phyloP scores from a whole-genome alignment of 116 monocot species.

The Iris pallida region DNA sequence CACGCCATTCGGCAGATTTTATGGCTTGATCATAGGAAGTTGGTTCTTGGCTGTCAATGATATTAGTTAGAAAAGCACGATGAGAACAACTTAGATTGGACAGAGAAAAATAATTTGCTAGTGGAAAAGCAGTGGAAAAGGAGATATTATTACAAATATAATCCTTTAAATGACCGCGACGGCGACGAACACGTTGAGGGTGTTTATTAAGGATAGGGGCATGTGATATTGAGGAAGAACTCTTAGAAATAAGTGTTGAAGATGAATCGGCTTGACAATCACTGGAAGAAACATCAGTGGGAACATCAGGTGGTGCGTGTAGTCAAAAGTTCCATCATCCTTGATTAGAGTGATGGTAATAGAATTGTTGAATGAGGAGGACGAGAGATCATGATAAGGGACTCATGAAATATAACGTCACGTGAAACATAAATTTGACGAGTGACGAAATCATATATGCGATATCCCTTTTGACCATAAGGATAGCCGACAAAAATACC shows the following conservation, averaged over 20 bases:
- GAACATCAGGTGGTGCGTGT: not conserved
- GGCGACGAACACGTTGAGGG: not conserved
- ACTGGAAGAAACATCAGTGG: too few relatives aligned
- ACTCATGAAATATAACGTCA: not conserved
- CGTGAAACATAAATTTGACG: too few relatives aligned
- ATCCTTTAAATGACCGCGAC: not conserved
- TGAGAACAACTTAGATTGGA: not conserved
- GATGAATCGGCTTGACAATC: too few relatives aligned
- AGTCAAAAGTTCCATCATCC: not conserved
- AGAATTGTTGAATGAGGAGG: not conserved
- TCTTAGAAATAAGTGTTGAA: not conserved
- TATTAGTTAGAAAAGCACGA: conserved; percentile 7
- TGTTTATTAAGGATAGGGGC: not conserved
- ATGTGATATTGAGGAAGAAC: not conserved
- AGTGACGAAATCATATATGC: too few relatives aligned
- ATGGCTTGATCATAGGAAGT: not conserved
- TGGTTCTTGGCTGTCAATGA: conserved; percentile 4
- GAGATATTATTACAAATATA: not conserved
- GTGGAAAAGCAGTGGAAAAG: not conserved
- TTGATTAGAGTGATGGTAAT: not conserved
- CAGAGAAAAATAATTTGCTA: conserved; percentile 2
- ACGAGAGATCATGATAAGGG: not conserved
- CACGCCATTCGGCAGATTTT: not conserved
- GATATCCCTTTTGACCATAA: too few relatives aligned
- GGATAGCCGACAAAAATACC: too few relatives aligned